Conservation (phyloP, 1,139 yeast genomes). For the Taphrina populina region DNA sequence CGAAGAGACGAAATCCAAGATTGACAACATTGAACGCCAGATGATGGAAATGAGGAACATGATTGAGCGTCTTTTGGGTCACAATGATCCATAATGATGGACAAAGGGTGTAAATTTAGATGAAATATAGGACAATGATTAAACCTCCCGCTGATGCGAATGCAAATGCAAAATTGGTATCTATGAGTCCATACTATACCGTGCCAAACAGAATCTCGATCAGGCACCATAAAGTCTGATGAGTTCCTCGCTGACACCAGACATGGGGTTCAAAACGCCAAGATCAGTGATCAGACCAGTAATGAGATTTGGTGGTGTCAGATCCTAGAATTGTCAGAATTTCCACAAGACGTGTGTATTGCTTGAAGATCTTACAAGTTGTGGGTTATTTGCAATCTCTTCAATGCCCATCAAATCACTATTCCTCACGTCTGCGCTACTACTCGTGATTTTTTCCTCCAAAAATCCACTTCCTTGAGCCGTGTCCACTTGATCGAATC, state of each 20-base stretch:
- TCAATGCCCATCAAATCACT: conserved; percentile 39
- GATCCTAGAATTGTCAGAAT: conserved; percentile 57
- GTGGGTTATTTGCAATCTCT: conserved; percentile 50
- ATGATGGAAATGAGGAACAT: conserved; percentile 6
- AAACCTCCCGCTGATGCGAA: too few species aligned
- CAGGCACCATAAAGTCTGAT: conserved; percentile 65
- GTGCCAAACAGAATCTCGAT: background rate
- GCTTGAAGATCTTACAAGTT: conserved; percentile 3
- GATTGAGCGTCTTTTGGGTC: conserved; percentile 1
- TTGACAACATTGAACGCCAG: conserved; percentile 7
- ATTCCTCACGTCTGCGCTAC: conserved; percentile 24
- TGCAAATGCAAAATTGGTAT: too few species aligned
- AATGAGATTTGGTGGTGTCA: conserved; percentile 92
- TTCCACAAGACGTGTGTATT: background rate
- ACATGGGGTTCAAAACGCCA: conserved; percentile 86
- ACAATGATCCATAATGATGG: background rate
- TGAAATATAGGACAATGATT: too few species aligned
- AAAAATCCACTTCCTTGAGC: background rate
- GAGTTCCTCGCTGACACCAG: conserved; percentile 95
- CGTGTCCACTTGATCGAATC: background rate
- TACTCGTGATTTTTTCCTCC: conserved; percentile 20
- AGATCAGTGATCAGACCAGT: conserved; percentile 95
- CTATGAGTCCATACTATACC: background rate
- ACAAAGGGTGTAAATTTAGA: background rate
- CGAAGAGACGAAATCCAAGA: conserved; percentile 12